Percentiles rank a stretch among this genome's conserved stretches.
These are phyloP conservation scores for Boletus huronensis DNA, from an alignment of 768 basidiomycete genomes.

Conservation along the genomic window DNA sequence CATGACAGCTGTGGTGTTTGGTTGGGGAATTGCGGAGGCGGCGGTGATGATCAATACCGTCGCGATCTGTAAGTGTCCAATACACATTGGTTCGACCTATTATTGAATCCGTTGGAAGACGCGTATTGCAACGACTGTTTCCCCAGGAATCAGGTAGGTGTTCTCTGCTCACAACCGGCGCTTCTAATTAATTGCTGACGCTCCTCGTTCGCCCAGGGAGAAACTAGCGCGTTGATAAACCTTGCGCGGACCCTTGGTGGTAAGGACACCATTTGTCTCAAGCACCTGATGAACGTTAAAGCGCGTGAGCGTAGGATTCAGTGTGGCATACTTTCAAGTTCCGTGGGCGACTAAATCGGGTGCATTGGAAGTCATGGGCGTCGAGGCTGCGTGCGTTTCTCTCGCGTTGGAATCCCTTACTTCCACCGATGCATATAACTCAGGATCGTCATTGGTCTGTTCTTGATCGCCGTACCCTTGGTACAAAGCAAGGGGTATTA, in stretches of 20 bases:
- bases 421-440: neutral
- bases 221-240: conserved; percentile 44
- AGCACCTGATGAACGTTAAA: neutral
- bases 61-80: conserved; percentile 32
- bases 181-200: neutral
- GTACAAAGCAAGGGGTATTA: conserved; percentile 33
- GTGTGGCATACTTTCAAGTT: conserved; percentile 40
- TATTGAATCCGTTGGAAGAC: conserved; percentile 20
- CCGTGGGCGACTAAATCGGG: conserved; percentile 38
- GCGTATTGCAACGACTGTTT: conserved; percentile 40
- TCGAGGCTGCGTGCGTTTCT: conserved; percentile 36
- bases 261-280: conserved; percentile 1
- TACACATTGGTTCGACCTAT: neutral
- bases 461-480: conserved; percentile 35
- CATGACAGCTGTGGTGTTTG: conserved; percentile 34
- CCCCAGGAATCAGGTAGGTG: conserved; percentile 29
- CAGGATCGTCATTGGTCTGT: conserved; percentile 34
- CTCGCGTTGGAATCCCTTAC: neutral
- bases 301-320: conserved; percentile 24
- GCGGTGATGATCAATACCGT: conserved; percentile 40
- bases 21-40: conserved; percentile 42
- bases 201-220: conserved; percentile 28
- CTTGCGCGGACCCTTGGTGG: conserved; percentile 35
- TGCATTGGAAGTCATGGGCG: conserved; percentile 34
- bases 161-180: neutral